Percentiles rank a stretch among this genome's conserved stretches.
Conservation (phyloP, 2,329 filamentous ascomycete species). For the Fusarium irregulare region DNA sequence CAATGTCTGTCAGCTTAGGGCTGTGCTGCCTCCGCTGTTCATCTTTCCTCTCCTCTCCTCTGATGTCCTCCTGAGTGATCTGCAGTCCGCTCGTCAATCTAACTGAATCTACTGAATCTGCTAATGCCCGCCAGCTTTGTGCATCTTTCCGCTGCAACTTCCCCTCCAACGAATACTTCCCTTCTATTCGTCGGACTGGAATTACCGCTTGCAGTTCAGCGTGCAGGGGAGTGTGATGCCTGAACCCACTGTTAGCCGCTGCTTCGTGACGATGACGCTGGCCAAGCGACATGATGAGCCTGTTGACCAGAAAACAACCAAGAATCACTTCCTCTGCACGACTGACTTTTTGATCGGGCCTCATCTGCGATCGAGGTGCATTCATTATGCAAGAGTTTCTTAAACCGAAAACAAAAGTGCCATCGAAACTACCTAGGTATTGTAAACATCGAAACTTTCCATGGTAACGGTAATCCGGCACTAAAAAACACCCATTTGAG, state of each 20-base stretch:
- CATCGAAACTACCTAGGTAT: background rate
- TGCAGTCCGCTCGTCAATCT: constrained; percentile 26
- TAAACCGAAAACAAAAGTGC: constrained; percentile 17
- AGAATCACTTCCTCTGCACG: constrained; percentile 4
- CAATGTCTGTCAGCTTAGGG: constrained; percentile 14
- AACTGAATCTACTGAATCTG: background rate
- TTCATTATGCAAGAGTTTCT: constrained; percentile 6
- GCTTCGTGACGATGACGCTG: constrained; percentile 40
- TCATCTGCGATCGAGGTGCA: constrained; percentile 20
- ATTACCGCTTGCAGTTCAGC: constrained; percentile 31
- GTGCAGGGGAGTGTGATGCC: constrained; percentile 6
- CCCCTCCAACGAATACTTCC: constrained; percentile 1
- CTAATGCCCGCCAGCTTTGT: constrained; percentile 18
- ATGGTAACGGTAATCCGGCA: constrained; percentile 12
- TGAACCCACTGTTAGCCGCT: constrained; percentile 37
- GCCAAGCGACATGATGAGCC: constrained; percentile 26
- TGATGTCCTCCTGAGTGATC: constrained; percentile 17
- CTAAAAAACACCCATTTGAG: constrained; percentile 14
- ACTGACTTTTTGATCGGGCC: constrained; percentile 17
- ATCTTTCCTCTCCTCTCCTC: constrained; percentile 5
- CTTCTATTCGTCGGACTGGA: background rate
- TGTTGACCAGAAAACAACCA: background rate
- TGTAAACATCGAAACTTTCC: background rate
- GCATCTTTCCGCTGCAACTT: constrained; percentile 11
- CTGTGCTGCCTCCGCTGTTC: constrained; percentile 19